These are phyloP conservation scores for Fusarium sp. DNA, from an alignment of 2,329 filamentous ascomycete genomes.

Conservation along the genomic window DNA sequence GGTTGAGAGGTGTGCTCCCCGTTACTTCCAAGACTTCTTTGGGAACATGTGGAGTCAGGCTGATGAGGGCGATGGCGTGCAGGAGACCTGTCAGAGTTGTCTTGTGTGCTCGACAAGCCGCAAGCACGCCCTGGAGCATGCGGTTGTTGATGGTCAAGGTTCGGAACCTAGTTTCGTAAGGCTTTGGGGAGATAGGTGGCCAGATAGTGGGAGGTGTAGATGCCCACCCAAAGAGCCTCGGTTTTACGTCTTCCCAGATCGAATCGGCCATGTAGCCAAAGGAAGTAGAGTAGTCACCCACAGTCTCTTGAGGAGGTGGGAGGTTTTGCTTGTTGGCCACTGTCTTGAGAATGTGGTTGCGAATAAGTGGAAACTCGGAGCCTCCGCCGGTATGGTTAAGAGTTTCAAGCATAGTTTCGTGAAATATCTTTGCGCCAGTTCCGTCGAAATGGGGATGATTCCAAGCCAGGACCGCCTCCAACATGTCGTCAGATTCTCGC, in stretches of 20 bases:
- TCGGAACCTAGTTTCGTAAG: not conserved
- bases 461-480: slow-evolving; percentile 31
- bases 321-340: not conserved
- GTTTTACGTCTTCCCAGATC: slow-evolving; percentile 29
- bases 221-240: not conserved
- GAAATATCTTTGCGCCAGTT: not conserved
- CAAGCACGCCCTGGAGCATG: not conserved
- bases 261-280: slow-evolving; percentile 7
- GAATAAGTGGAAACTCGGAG: not conserved
- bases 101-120: slow-evolving; percentile 14
- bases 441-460: slow-evolving; percentile 7
- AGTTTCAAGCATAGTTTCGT: not conserved
- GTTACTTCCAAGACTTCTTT: slow-evolving; percentile 14
- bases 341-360: not conserved
- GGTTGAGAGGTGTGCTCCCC: slow-evolving; percentile 33
- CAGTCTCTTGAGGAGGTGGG: not conserved
- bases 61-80: slow-evolving; percentile 35
- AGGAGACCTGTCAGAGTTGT: slow-evolving; percentile 45
- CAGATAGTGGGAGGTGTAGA: slow-evolving; percentile 12
- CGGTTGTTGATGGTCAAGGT: not conserved
- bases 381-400: not conserved
- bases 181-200: not conserved
- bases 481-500: not conserved
- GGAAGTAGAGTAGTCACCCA: not conserved
- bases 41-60: slow-evolving; percentile 21